phyloP scores from a whole-genome alignment of 139 green algal genomes.

The Micromonas commoda region DNA sequence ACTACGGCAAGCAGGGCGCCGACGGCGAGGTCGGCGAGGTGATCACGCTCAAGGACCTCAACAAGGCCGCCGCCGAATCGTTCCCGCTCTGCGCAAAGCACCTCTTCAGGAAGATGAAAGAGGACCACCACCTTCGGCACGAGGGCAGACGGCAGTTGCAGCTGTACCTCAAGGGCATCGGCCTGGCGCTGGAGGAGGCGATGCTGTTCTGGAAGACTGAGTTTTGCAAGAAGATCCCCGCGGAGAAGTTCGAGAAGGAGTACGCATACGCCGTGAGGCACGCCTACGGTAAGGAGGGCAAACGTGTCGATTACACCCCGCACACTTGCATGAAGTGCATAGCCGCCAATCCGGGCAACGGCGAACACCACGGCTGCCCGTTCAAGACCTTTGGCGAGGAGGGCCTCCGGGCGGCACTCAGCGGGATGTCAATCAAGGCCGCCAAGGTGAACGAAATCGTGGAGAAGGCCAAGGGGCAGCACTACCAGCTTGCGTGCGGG shows the following conservation, averaged over 20 bases:
- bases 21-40: constrained; percentile 1
- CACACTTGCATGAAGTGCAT: constrained; percentile 83
- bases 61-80: constrained; percentile 33
- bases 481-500: constrained; percentile 91
- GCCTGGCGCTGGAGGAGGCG: constrained; percentile 51
- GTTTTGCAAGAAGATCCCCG: constrained; percentile 58
- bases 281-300: constrained; percentile 96
- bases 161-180: constrained; percentile 88
- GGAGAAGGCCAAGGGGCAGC: constrained; percentile 58
- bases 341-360: constrained; percentile 54
- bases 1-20: constrained; percentile 32
- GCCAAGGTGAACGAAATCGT: constrained; percentile 59
- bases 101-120: constrained; percentile 47
- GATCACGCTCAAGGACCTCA: constrained; percentile 30
- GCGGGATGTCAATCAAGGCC: constrained; percentile 45
- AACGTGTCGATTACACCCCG: constrained; percentile 83
- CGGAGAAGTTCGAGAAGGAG: constrained; percentile 93
- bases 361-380: constrained; percentile 77
- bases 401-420: constrained; percentile 53
- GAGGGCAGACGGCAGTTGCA: constrained; percentile 79
- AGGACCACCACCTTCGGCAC: constrained; percentile 82
- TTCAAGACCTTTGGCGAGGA: constrained; percentile 70
- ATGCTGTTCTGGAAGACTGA: constrained; percentile 84
- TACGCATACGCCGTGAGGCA: constrained; percentile 95
- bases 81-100: constrained; percentile 47